A percentile compares a stretch with the other conserved stretches of the same genome.
Conservation (phyloP, 2,329 filamentous ascomycete genomes). For the Lachnellula subtilissima region DNA sequence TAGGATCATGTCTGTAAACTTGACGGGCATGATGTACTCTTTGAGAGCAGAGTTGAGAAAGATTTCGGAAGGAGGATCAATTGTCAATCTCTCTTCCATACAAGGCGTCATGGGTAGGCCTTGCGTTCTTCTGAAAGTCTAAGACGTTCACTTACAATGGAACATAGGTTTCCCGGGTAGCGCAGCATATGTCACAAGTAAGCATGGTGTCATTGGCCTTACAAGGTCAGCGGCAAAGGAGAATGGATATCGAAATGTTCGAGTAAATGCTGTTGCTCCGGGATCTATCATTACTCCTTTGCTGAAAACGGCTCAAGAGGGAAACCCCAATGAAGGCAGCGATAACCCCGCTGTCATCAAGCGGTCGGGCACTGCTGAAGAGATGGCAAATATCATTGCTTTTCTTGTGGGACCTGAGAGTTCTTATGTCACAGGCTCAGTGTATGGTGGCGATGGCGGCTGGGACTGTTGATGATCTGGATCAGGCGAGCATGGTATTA, state of each 20-base stretch:
- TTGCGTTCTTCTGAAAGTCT: slow-evolving; percentile 5
- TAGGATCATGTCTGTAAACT: slow-evolving; percentile 35
- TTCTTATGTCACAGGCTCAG: slow-evolving; percentile 25
- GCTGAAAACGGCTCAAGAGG: slow-evolving; percentile 36
- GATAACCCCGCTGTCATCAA: slow-evolving; percentile 35
- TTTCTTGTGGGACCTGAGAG: slow-evolving; percentile 40
- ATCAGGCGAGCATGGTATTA: not conserved
- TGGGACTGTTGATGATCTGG: slow-evolving; percentile 20
- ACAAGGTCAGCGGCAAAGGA: slow-evolving; percentile 37
- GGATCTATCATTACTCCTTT: slow-evolving; percentile 47
- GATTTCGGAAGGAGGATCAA: slow-evolving; percentile 35
- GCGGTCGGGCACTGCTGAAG: slow-evolving; percentile 44
- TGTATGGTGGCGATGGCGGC: slow-evolving; percentile 28
- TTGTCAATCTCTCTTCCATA: slow-evolving; percentile 42
- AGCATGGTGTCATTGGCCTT: slow-evolving; percentile 38
- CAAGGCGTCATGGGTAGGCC: slow-evolving; percentile 42
- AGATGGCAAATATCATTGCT: slow-evolving; percentile 38
- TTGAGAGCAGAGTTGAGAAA: slow-evolving; percentile 36
- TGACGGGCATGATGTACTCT: slow-evolving; percentile 36
- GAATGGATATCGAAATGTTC: slow-evolving; percentile 37
- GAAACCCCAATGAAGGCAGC: slow-evolving; percentile 19
- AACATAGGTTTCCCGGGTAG: slow-evolving; percentile 28
- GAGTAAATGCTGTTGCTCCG: slow-evolving; percentile 28
- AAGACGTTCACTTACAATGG: slow-evolving; percentile 31
- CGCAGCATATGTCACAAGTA: slow-evolving; percentile 35